Conservation (phyloP, 768 basidiomycete genomes). For the Kondoa malvinella region DNA sequence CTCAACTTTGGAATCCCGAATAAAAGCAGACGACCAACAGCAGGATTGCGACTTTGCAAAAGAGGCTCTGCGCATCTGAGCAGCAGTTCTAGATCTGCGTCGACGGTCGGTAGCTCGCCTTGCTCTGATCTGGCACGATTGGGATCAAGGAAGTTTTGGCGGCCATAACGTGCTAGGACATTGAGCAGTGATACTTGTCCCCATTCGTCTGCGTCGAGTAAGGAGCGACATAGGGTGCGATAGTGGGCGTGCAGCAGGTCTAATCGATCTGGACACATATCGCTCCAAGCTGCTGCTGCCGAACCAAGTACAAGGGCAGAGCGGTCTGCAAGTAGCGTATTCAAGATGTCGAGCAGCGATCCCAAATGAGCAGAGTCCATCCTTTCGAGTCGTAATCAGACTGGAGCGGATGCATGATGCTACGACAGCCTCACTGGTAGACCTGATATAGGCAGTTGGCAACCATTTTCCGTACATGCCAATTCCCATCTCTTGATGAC, state of each 20-base stretch:
- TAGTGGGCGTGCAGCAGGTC: constrained; percentile 81
- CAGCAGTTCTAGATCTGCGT: constrained; percentile 60
- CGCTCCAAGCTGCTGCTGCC: constrained; percentile 66
- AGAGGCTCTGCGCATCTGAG: constrained; percentile 55
- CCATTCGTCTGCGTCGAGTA: constrained; percentile 93
- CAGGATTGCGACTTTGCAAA: constrained; percentile 71
- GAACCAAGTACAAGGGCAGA: constrained; percentile 78
- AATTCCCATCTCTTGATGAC: constrained; percentile 75
- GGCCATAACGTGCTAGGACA: constrained; percentile 61
- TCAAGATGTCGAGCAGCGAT: constrained; percentile 39
- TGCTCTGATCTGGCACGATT: too few species aligned
- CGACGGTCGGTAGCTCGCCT: constrained; percentile 31
- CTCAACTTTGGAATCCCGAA: not conserved
- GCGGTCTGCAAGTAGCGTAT: constrained; percentile 42
- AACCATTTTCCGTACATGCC: constrained; percentile 84
- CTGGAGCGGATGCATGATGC: not conserved
- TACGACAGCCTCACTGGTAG: constrained; percentile 8
- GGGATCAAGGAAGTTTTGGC: constrained; percentile 35
- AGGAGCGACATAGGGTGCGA: constrained; percentile 58
- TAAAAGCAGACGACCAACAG: constrained; percentile 39
- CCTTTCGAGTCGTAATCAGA: constrained; percentile 34
- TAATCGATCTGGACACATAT: constrained; percentile 65
- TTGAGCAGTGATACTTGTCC: constrained; percentile 68
- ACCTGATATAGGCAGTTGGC: constrained; percentile 54
- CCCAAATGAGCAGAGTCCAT: constrained; percentile 54